A percentile compares a stretch with the other conserved stretches of the same genome.
Conservation (phyloP, 306 rosid species). For the Sophora flavescens region DNA sequence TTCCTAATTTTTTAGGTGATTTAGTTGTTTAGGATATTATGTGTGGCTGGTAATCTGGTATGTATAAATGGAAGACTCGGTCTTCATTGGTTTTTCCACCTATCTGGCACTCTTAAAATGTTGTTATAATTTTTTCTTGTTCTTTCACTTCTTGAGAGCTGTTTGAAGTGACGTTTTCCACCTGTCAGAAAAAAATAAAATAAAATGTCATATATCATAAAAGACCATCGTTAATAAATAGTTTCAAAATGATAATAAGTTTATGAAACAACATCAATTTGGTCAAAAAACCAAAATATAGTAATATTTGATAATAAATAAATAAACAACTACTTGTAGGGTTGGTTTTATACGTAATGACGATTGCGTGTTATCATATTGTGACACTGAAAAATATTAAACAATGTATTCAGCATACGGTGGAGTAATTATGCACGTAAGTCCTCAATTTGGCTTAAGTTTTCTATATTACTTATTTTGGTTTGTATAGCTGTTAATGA, state of each 20-base stretch:
- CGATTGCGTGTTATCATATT: neutral
- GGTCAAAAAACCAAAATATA: too few relatives aligned
- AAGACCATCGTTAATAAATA: too few relatives aligned
- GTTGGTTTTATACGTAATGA: neutral
- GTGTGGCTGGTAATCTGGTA: neutral
- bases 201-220: too few relatives aligned
- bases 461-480: neutral
- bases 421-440: neutral
- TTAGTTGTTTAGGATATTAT: neutral
- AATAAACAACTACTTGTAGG: neutral
- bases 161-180: too few relatives aligned
- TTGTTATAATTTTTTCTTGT: neutral
- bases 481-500: neutral
- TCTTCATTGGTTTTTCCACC: neutral
- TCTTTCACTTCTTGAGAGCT: neutral
- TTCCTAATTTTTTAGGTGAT: neutral
- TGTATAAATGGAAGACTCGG: conserved; percentile 14
- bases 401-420: neutral
- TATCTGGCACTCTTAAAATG: too few relatives aligned
- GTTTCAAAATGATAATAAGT: too few relatives aligned
- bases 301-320: neutral
- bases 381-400: neutral
- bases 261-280: too few relatives aligned
- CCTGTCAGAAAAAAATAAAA: too few relatives aligned
- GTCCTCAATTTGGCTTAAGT: neutral